phyloP scores from a whole-genome alignment of 2,329 filamentous ascomycete species.

The Fusarium pseudograminearum region DNA sequence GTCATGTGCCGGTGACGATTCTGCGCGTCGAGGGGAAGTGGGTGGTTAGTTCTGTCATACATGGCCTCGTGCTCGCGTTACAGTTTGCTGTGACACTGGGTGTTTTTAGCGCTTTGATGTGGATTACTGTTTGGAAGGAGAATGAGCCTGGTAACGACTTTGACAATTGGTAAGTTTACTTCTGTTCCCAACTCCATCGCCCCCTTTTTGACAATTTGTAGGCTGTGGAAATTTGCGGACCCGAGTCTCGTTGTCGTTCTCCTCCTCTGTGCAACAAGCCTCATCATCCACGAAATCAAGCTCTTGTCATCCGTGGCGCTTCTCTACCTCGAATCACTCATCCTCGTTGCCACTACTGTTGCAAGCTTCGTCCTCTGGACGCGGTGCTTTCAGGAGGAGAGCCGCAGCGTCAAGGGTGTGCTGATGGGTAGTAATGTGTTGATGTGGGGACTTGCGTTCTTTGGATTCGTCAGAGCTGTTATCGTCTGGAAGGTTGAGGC shows the following conservation, averaged over 20 bases:
- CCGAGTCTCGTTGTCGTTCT: conserved; percentile 35
- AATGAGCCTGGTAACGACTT: conserved; percentile 40
- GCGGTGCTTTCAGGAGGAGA: conserved; percentile 41
- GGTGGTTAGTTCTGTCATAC: conserved; percentile 41
- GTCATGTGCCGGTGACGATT: conserved; percentile 12
- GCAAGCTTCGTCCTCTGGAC: conserved; percentile 41
- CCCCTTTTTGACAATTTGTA: conserved; percentile 8
- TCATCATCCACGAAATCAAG: conserved; percentile 46
- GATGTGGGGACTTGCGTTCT: conserved; percentile 46
- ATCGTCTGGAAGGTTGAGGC: conserved; percentile 47
- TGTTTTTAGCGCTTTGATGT: conserved; percentile 47
- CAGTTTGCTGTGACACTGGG: conserved; percentile 45
- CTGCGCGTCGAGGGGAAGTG: conserved; percentile 24
- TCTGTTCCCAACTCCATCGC: accelerated
- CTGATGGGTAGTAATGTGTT: conserved; percentile 46
- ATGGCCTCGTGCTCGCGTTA: conserved; percentile 46
- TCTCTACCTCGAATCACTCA: conserved; percentile 47
- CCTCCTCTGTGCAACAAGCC: conserved; percentile 41
- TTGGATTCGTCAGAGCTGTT: conserved; percentile 48
- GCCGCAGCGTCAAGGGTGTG: conserved; percentile 43
- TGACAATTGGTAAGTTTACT: conserved; percentile 42
- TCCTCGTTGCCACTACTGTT: conserved; percentile 41
- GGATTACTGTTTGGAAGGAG: conserved; percentile 46
- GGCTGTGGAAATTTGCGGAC: conserved; percentile 47
- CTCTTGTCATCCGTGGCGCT: conserved; percentile 45